Evolutionary conservation across 2,329 filamentous ascomycete species (phyloP).

Genomic region (Colletotrichum sp.): DNA sequence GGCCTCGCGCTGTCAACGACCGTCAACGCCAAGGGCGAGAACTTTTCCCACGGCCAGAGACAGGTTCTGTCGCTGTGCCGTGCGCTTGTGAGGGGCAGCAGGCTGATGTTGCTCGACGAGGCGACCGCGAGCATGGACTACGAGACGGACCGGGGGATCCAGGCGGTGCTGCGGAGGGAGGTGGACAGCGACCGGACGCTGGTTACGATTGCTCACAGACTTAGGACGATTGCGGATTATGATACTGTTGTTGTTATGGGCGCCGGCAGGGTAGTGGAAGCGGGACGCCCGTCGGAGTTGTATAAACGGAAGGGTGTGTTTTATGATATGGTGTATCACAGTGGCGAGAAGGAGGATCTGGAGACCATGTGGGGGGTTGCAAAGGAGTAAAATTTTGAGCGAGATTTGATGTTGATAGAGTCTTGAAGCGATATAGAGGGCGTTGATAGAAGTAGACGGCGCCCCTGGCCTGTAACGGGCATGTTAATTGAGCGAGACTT

Average conservation of each 20-base stretch:
- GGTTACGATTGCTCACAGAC: slow-evolving; percentile 68
- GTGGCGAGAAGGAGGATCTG: slow-evolving; percentile 55
- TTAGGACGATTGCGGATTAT: slow-evolving; percentile 73
- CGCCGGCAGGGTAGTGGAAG: slow-evolving; percentile 58
- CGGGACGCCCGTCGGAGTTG: slow-evolving; percentile 51
- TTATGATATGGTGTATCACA: slow-evolving; percentile 61
- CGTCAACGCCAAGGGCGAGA: slow-evolving; percentile 58
- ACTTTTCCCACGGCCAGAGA: slow-evolving; percentile 63
- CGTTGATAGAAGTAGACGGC: neutral
- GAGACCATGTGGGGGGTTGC: slow-evolving; percentile 29
- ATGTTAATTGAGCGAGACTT: neutral
- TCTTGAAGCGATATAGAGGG: neutral
- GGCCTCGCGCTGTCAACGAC: slow-evolving; percentile 46
- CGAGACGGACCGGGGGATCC: slow-evolving; percentile 60
- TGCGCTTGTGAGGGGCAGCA: slow-evolving; percentile 58
- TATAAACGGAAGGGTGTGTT: slow-evolving; percentile 51
- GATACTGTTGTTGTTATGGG: slow-evolving; percentile 64
- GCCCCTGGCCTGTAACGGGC: no score
- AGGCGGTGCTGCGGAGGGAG: slow-evolving; percentile 55
- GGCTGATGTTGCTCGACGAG: slow-evolving; percentile 62
- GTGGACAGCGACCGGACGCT: slow-evolving; percentile 56
- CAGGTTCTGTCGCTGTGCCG: slow-evolving; percentile 64
- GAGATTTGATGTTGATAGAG: neutral
- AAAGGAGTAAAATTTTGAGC: neutral
- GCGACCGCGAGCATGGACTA: slow-evolving; percentile 66